phyloP scores from a whole-genome alignment of 495 filamentous ascomycete genomes.

The Talaromyces borbonicus region DNA sequence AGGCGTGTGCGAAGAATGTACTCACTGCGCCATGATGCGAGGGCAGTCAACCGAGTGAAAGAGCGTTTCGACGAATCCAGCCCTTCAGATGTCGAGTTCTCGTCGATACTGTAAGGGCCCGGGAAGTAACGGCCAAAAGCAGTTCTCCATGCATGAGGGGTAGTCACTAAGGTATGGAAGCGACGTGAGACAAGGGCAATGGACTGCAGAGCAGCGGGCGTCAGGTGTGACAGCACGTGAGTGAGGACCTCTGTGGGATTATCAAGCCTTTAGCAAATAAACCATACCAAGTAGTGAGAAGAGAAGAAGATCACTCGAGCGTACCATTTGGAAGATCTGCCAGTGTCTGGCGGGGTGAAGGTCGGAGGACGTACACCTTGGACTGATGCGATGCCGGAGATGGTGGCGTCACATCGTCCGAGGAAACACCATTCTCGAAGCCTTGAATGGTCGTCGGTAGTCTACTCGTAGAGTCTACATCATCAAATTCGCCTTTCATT shows the following conservation, averaged over 20 bases:
- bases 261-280: no score
- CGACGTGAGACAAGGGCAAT: conserved; percentile 75
- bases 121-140: conserved; percentile 87
- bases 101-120: conserved; percentile 35
- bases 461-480: conserved; percentile 16
- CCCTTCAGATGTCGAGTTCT: conserved; percentile 24
- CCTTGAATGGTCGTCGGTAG: not conserved
- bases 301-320: conserved; percentile 13
- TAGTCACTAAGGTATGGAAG: conserved; percentile 74
- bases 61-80: conserved; percentile 56
- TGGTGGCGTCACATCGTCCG: not conserved
- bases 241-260: conserved; percentile 69
- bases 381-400: not conserved
- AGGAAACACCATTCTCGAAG: not conserved
- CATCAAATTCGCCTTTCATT: conserved; percentile 23
- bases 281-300: not conserved
- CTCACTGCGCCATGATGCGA: conserved; percentile 86
- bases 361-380: conserved; percentile 9
- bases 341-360: conserved; percentile 42
- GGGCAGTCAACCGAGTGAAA: conserved; percentile 68
- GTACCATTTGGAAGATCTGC: conserved; percentile 74
- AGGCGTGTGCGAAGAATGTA: conserved; percentile 82
- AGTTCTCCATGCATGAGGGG: conserved; percentile 81
- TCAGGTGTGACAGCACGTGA: conserved; percentile 82
- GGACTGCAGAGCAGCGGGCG: conserved; percentile 64